These are phyloP conservation scores for Geotrichum europaeum DNA, from an alignment of 1,139 yeast species.

Conservation along the genomic window DNA sequence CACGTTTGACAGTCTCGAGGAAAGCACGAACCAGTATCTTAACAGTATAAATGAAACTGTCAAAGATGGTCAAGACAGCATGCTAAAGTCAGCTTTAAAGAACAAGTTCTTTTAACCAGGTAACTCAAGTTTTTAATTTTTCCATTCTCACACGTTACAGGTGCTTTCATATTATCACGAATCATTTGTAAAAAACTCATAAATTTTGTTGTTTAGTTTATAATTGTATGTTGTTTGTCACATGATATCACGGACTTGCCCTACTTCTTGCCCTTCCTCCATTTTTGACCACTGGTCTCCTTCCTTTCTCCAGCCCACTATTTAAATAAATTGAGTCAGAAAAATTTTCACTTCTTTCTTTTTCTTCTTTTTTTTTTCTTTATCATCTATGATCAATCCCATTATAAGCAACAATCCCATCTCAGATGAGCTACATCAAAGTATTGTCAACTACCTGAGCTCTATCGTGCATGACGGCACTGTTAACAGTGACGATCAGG, in stretches of 20 bases:
- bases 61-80: constrained; percentile 26
- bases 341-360: neutral
- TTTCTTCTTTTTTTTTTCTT: neutral
- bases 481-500: constrained; percentile 72
- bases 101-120: constrained; percentile 26
- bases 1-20: constrained; percentile 31
- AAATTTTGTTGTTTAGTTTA: neutral
- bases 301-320: neutral
- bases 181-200: too few relatives aligned
- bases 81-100: constrained; percentile 30
- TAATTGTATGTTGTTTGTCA: neutral
- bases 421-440: constrained; percentile 61
- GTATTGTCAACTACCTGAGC: constrained; percentile 68
- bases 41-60: constrained; percentile 28
- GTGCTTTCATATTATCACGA: neutral
- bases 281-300: neutral
- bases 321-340: neutral
- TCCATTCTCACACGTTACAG: neutral
- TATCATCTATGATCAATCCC: constrained; percentile 13
- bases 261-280: neutral
- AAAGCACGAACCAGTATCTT: constrained; percentile 31
- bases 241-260: neutral
- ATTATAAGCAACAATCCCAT: constrained; percentile 23
- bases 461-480: constrained; percentile 54
- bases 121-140: neutral